A percentile compares a stretch with the other conserved stretches of the same genome.
Conservation (phyloP, 2,329 filamentous ascomycete species). For the Fusarium anguioides region DNA sequence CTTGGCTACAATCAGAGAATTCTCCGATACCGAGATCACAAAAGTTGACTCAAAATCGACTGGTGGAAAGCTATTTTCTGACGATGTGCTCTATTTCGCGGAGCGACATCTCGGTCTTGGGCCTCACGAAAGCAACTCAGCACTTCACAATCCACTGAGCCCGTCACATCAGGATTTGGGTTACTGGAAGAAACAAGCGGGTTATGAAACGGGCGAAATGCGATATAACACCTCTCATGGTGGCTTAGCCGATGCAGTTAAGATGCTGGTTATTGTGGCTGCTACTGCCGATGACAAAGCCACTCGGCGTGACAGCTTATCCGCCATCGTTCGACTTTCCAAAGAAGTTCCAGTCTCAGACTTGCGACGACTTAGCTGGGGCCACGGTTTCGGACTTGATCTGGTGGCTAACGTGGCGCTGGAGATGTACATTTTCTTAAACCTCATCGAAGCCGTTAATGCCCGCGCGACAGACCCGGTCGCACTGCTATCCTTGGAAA, state of each 20-base stretch:
- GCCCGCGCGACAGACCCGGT: background rate
- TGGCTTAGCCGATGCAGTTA: background rate
- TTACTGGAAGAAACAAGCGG: background rate
- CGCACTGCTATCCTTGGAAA: background rate
- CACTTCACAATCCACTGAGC: background rate
- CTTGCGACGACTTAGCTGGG: background rate
- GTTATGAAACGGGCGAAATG: background rate
- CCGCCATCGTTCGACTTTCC: background rate
- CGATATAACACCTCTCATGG: background rate
- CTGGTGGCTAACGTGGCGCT: background rate
- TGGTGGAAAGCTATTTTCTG: background rate
- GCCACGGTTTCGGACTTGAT: background rate
- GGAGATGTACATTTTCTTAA: background rate
- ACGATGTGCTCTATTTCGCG: background rate
- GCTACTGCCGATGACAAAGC: accelerated
- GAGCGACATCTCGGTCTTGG: background rate
- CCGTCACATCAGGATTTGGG: background rate
- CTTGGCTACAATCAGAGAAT: background rate
- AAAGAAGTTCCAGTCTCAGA: background rate
- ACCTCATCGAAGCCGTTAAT: slow-evolving; percentile 15
- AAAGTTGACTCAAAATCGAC: accelerated
- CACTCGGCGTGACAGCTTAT: background rate
- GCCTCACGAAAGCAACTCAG: background rate
- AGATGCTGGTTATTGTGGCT: background rate
- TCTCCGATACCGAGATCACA: background rate